Evolutionary conservation across 176 grass and related monocot species (phyloP), one percentile per base, ranked within the genome.

Genomic region (Oryza brachyantha): DNA sequence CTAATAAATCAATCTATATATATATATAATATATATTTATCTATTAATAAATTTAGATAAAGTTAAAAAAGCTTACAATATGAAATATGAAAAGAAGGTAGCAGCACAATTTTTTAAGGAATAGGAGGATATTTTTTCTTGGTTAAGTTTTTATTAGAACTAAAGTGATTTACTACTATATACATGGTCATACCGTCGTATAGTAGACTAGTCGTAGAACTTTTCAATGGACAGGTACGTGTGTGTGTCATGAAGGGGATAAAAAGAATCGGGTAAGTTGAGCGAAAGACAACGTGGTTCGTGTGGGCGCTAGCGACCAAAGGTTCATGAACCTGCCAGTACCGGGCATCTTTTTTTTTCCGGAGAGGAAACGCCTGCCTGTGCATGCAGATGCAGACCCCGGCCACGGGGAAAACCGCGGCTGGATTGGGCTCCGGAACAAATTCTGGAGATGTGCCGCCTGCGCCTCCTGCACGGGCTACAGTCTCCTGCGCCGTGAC

Each of bases 241-340:
- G 27, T 58, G 57, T 21, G 21, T 39, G 69, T 17, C 36, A 36
- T 13, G n/a, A n/a, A n/a, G 31, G 17, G 48, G 66, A 64, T 32
- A 73, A n/a, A 61, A 79, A 72, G 25, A 40, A 69, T 52, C 11
- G 31, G 0, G 24, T 78, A 76, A 76, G 17, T 81, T 81, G 78
- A n/a, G 4, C 27, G 21, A 41, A 63, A 73, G 70, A 64, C 75
- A 13, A 61, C 13, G 61, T 43, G 37, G 10, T 16, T 45, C 46
- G 4, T n/a, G 77, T 22, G 50, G 70, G 61, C 61, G 43, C 8
- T n/a, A 57, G 76, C 41, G 42, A 78, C 29, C 21, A n/a, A 3
- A 78, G 84, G 77, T 86, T 50, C 84, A 61, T 75, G 77, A 63
- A 86, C 61, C 66, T 19, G 5, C 1, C 17, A 63, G 27, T 12